phyloP scores from a whole-genome alignment of 768 basidiomycete genomes.

The Podaxis rugospora region DNA sequence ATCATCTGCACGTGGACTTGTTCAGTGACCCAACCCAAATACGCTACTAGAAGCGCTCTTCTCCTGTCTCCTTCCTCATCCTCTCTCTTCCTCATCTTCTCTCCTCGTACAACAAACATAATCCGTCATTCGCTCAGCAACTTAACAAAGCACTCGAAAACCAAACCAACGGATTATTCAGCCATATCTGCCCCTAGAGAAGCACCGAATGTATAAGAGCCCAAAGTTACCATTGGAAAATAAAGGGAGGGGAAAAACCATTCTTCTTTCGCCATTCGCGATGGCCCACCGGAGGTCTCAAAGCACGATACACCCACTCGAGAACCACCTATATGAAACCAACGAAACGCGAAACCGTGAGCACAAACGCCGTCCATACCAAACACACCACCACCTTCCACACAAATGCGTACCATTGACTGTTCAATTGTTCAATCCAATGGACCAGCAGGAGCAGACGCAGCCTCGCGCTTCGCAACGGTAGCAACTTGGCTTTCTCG shows the following conservation, averaged over 20 bases:
- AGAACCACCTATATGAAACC: slow-evolving; percentile 62
- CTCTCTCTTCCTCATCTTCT: background rate
- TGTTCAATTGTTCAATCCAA: slow-evolving; percentile 80
- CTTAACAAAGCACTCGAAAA: background rate
- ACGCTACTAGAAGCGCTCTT: background rate
- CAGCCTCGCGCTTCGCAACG: slow-evolving; percentile 72
- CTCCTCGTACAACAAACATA: background rate
- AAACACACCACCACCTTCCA: slow-evolving; percentile 15
- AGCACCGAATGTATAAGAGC: background rate
- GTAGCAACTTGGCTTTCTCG: slow-evolving; percentile 83
- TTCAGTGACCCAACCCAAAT: background rate
- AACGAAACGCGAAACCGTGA: slow-evolving; percentile 27
- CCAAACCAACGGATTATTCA: background rate
- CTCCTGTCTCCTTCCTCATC: background rate
- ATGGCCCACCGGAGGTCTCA: slow-evolving; percentile 14
- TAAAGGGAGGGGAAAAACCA: background rate
- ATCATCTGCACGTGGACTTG: slow-evolving; percentile 2
- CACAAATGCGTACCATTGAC: slow-evolving; percentile 43
- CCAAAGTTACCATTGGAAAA: background rate
- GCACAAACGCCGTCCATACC: slow-evolving; percentile 22
- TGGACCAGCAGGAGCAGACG: slow-evolving; percentile 83
- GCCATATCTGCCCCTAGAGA: background rate
- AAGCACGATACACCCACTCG: slow-evolving; percentile 59
- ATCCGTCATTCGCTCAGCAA: background rate
- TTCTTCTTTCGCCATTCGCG: too few relatives aligned